These are phyloP conservation scores for Scolecobasidium constrictum DNA, from an alignment of 2,329 filamentous ascomycete genomes.

Conservation along the genomic window DNA sequence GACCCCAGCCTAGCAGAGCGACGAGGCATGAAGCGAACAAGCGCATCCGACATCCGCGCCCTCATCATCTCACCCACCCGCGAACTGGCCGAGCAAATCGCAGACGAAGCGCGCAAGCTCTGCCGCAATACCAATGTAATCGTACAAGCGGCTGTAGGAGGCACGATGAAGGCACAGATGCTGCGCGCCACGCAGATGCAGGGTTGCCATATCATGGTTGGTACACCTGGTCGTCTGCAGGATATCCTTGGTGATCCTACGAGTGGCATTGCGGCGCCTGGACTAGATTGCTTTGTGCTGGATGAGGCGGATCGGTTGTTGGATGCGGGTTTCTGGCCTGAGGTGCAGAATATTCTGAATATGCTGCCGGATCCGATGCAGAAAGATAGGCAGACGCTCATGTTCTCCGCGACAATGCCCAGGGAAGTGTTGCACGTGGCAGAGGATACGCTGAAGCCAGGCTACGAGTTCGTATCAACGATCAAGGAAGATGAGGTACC, in stretches of 20 bases:
- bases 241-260: constrained; percentile 63
- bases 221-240: constrained; percentile 76
- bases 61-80: constrained; percentile 53
- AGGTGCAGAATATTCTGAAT: constrained; percentile 36
- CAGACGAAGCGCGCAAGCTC: constrained; percentile 61
- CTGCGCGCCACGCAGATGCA: constrained; percentile 56
- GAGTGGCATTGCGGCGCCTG: constrained; percentile 53
- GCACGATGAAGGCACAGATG: constrained; percentile 64
- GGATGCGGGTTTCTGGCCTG: constrained; percentile 43
- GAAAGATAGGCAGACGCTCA: constrained; percentile 73
- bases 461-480: constrained; percentile 88
- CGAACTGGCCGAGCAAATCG: constrained; percentile 54
- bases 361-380: constrained; percentile 50
- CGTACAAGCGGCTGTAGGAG: constrained; percentile 77
- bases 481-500: constrained; percentile 69
- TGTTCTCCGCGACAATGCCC: constrained; percentile 92
- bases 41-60: constrained; percentile 43
- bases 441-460: constrained; percentile 62
- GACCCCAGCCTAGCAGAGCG: constrained; percentile 49
- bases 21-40: constrained; percentile 36
- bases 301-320: constrained; percentile 59
- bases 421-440: constrained; percentile 72
- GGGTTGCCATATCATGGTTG: constrained; percentile 83
- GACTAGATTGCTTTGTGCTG: constrained; percentile 48
- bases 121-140: constrained; percentile 53